phyloP scores from a whole-genome alignment of 345 rosid species.

The Pugionium dolabratum region DNA sequence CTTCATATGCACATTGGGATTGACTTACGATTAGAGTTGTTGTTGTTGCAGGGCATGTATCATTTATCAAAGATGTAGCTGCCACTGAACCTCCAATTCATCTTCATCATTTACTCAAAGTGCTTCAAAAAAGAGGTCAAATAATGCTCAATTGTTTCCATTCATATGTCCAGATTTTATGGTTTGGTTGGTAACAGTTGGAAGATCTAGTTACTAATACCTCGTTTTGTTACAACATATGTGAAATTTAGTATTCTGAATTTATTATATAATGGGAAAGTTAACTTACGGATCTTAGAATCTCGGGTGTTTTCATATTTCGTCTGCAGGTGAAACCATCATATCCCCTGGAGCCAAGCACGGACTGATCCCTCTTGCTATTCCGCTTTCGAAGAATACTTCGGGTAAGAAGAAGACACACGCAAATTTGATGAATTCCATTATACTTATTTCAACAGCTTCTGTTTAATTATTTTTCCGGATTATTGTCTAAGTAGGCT shows the following conservation, averaged over 20 bases:
- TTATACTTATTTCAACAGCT: constrained; percentile 2
- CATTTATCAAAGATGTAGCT: constrained; percentile 76
- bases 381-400: constrained; percentile 66
- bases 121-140: constrained; percentile 73
- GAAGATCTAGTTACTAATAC: background rate
- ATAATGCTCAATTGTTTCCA: background rate
- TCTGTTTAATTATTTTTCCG: background rate
- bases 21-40: background rate
- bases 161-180: background rate
- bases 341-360: constrained; percentile 72
- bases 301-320: background rate
- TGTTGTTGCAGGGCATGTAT: constrained; percentile 56
- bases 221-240: background rate
- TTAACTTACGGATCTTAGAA: background rate
- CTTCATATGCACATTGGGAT: constrained; percentile 14
- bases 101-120: constrained; percentile 65
- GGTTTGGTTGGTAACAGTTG: background rate
- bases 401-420: constrained; percentile 48
- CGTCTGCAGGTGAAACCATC: constrained; percentile 63
- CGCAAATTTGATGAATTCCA: background rate
- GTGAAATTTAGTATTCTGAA: background rate
- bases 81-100: constrained; percentile 67
- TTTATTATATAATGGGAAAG: constrained; percentile 3
- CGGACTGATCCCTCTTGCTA: constrained; percentile 72
- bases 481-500: constrained; percentile 47